Base-by-base conservation (phyloP, 2,329 filamentous ascomycete genomes). In the Ascochyta koolunga region DNA sequence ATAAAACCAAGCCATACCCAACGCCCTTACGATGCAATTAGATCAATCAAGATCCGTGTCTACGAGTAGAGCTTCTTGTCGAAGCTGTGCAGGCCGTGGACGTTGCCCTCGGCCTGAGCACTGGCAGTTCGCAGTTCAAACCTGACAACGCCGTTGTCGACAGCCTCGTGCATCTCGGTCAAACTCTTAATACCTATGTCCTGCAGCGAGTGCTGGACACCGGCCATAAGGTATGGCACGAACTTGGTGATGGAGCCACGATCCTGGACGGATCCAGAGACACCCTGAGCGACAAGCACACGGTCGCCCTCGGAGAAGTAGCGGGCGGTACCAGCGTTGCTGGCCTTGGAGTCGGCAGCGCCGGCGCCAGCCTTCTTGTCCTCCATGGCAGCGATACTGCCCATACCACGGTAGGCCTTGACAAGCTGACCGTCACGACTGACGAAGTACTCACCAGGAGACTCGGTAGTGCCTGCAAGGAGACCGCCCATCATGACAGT, bases 401-500 rank as follows among this genome's bases (percentile, higher is more conserved):
- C 95, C 95, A 99, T 99, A 56, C 95, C 95, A 78, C 95, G 90
- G 84, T 99, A 99, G 35, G 95, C 93, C 85, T 99, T 99, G 78
- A 99, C 93, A 49, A 99, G 88, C 84, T 98, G 96, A 62, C 95
- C 95, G 79, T 98, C 93, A 57, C 90, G 89, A 71, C 91, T 96
- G 66, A 99, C 91, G 72, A 96, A 98, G 65, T 96, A 98, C 63
- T 93, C 93, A 62, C 95, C 96, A 31, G 95, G 95, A 32, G 93
- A 98, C 80, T 99, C 95, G 36, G 93, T 97, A 60, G 95, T 98
- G 75, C 96, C 95, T 44, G 95, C 95, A 62, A 99, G 85, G 47
- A 99, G 87, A 80, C 95, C 96, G 69, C 95, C 95, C 95, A 99
- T 99, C 95, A 99, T 99, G 76, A 99, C 89, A 32, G 93, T 96